A percentile compares a stretch with the other conserved stretches of the same genome.
Conservation (phyloP, 768 basidiomycete genomes). For the Kwoniella europaea region DNA sequence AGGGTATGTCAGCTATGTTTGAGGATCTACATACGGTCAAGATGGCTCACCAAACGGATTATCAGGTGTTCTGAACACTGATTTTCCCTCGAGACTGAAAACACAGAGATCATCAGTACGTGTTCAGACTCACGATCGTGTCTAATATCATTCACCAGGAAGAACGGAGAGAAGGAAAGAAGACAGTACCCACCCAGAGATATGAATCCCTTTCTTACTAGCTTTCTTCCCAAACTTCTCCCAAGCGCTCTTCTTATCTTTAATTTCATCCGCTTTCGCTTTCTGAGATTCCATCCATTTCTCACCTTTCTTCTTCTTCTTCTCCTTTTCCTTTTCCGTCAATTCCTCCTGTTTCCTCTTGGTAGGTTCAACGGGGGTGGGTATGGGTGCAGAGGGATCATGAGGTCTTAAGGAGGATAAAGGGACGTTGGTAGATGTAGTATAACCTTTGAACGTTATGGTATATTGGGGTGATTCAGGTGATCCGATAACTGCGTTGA, state of each 20-base stretch:
- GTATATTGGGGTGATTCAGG: slow-evolving; percentile 55
- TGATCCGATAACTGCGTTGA: slow-evolving; percentile 55
- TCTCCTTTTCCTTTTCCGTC: slow-evolving; percentile 57
- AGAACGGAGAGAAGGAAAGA: too few species aligned
- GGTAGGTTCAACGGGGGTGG: slow-evolving; percentile 31
- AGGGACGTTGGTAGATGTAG: slow-evolving; percentile 55
- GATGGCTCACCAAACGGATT: slow-evolving; percentile 49
- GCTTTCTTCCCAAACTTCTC: slow-evolving; percentile 60
- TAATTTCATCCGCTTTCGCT: slow-evolving; percentile 55
- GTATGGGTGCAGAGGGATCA: slow-evolving; percentile 46
- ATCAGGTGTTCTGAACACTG: slow-evolving; percentile 56
- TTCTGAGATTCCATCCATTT: slow-evolving; percentile 58
- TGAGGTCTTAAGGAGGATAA: slow-evolving; percentile 50
- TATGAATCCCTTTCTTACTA: slow-evolving; percentile 58
- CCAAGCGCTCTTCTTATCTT: slow-evolving; percentile 59
- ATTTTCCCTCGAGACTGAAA: slow-evolving; percentile 54
- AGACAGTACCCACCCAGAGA: slow-evolving; percentile 48
- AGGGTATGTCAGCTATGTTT: slow-evolving; percentile 8
- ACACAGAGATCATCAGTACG: neutral
- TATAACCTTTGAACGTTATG: slow-evolving; percentile 58
- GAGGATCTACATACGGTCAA: neutral
- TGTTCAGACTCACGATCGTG: neutral
- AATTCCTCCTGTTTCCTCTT: slow-evolving; percentile 53
- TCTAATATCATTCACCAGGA: neutral
- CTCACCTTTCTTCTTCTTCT: slow-evolving; percentile 59